These are phyloP conservation scores for Oemleria cerasiformis DNA, from an alignment of 306 rosid species.

Conservation along the genomic window DNA sequence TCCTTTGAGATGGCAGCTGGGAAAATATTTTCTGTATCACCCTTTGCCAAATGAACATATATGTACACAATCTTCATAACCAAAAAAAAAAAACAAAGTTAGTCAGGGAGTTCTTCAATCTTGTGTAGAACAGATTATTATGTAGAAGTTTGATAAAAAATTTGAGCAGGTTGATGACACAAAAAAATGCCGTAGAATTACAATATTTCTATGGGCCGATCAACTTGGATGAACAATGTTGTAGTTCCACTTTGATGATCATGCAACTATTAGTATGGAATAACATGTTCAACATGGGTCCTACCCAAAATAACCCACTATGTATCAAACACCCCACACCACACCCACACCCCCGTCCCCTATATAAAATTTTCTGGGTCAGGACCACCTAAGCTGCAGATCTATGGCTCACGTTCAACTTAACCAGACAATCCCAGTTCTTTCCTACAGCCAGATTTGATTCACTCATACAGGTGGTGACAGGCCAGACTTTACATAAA, in stretches of 20 bases:
- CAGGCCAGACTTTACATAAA: no score
- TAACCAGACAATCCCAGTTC: not conserved
- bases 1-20: conserved; percentile 95
- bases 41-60: conserved; percentile 90
- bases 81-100: not conserved
- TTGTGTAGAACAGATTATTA: not conserved
- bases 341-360: no score
- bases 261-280: no score
- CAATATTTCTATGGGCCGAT: not conserved
- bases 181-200: not conserved
- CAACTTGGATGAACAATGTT: no score
- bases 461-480: not conserved
- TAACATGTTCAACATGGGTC: no score
- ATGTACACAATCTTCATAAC: conserved; percentile 72
- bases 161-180: not conserved
- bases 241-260: no score
- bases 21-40: conserved; percentile 70
- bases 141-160: not conserved
- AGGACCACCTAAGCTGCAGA: not conserved
- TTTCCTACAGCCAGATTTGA: not conserved
- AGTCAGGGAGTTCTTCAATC: not conserved
- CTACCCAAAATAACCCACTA: no score
- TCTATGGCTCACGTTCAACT: not conserved
- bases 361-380: not conserved
- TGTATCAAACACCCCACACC: no score